Conservation (phyloP, 345 rosid species). For the Excoecaria cochinchinensis region DNA sequence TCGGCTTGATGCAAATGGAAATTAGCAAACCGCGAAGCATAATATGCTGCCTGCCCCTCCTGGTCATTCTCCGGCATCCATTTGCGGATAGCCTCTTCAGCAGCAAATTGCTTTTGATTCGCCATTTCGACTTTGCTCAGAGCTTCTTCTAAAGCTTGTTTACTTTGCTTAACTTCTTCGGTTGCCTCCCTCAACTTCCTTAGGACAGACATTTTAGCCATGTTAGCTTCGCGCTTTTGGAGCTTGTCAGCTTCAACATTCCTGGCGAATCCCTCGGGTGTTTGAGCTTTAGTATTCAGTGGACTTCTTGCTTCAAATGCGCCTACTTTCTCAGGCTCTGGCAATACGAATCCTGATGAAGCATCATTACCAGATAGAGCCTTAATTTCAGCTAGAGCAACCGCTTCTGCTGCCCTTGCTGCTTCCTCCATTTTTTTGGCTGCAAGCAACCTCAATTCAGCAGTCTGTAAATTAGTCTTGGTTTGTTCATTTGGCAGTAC, state of each 20-base stretch:
- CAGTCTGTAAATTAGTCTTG: conserved; percentile 48
- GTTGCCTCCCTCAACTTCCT: conserved; percentile 79
- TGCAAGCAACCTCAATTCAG: conserved; percentile 88
- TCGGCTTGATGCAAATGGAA: conserved; percentile 37
- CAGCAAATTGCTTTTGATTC: conserved; percentile 67
- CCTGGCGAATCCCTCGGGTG: conserved; percentile 24
- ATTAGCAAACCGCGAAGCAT: conserved; percentile 30
- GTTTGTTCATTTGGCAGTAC: conserved; percentile 35
- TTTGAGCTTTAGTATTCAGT: conserved; percentile 31
- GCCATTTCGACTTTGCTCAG: conserved; percentile 69
- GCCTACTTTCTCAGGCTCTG: conserved; percentile 49
- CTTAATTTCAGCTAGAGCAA: conserved; percentile 71
- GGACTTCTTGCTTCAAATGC: conserved; percentile 38
- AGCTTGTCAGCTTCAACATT: conserved; percentile 28
- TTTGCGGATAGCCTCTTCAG: conserved; percentile 64
- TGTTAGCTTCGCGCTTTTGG: conserved; percentile 30
- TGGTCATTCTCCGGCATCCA: conserved; percentile 58
- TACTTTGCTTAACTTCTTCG: conserved; percentile 69
- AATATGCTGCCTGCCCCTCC: conserved; percentile 33
- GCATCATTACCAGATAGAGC: conserved; percentile 46
- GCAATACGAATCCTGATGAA: conserved; percentile 45
- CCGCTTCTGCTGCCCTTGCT: conserved; percentile 90
- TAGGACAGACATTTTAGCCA: conserved; percentile 46
- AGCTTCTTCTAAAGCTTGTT: conserved; percentile 72
- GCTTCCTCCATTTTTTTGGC: conserved; percentile 99